These are phyloP conservation scores for Ogataea trehalophila DNA, from an alignment of 805 yeast genomes.

Conservation along the genomic window DNA sequence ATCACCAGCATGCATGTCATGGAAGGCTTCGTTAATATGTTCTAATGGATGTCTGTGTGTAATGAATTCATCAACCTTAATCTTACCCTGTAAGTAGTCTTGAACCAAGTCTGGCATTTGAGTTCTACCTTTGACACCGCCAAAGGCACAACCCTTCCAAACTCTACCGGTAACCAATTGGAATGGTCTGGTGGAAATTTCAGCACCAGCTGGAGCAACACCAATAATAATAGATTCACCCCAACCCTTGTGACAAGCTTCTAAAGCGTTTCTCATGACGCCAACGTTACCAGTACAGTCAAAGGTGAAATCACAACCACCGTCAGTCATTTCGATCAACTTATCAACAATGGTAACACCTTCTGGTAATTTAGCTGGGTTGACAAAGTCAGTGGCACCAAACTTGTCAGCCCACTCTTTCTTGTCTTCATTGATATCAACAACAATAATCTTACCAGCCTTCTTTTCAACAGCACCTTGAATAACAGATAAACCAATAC, in stretches of 20 bases:
- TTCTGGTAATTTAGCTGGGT: conserved; percentile 72
- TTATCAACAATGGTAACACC: conserved; percentile 77
- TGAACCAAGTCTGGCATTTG: conserved; percentile 90
- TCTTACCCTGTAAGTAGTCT: conserved; percentile 72
- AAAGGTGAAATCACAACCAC: conserved; percentile 93
- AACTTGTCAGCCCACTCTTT: conserved; percentile 81
- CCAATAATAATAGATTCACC: conserved; percentile 94
- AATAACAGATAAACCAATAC: conserved; percentile 93
- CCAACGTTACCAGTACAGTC: conserved; percentile 96
- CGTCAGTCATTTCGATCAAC: conserved; percentile 86
- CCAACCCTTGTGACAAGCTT: conserved; percentile 99
- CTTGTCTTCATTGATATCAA: conserved; percentile 83
- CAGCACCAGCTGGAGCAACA: conserved; percentile 98
- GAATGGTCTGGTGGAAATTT: conserved; percentile 96
- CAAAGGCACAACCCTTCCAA: conserved; percentile 99
- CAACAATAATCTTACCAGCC: conserved; percentile 76
- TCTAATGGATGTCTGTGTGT: conserved; percentile 81
- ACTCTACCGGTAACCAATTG: conserved; percentile 98
- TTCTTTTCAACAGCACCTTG: conserved; percentile 88
- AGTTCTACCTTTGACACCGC: conserved; percentile 97
- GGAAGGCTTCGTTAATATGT: conserved; percentile 83
- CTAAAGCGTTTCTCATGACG: conserved; percentile 95
- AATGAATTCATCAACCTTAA: conserved; percentile 92
- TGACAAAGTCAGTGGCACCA: conserved; percentile 93
- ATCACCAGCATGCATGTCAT: conserved; percentile 90